Evolutionary conservation across 2,329 filamentous ascomycete genomes (phyloP), one percentile per base, ranked within the genome.

Genomic region (Verticillium isaacii): DNA sequence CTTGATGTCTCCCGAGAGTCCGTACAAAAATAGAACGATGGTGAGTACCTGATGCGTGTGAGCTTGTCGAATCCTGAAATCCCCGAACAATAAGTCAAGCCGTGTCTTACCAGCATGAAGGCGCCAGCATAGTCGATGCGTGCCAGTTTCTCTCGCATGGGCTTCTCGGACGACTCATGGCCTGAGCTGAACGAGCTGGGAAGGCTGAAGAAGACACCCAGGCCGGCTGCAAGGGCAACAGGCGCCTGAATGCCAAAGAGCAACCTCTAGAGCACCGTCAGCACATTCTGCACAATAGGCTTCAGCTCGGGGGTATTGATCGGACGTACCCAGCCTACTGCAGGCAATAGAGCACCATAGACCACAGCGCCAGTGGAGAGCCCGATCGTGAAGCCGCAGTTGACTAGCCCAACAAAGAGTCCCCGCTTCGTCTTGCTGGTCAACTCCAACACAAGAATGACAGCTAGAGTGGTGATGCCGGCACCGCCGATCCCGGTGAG

Each of bases 401-500:
- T 95, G 23, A 91, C 80, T 50, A 92, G 73, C 1, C 91, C 92
- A 64, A 96, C 85, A 61, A 87, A 90, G 23, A 95, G 66, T 0
- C 92, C 92, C 62, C 92, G 81, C 5, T 85, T 81, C 65, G 85
- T 86, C 64, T 86, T 84, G 25, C 82, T 85, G 0, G 88, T 84
- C 64, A 95, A 77, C 70, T 94, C 89, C n/a, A 95, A 81, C 0
- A 91, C 86, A 25, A 94, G 79, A 57, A 96, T 91, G 56, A 92
- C 85, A 1, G 88, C 83, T 7, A 93, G 82, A 0, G 89, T 89
- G 76, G 92, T 85, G 57, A 92, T 83, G 0, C 90, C 90, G 2
- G 89, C 89, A 17, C 83, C 88, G 0, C 91, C 92, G 9, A 86
- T 72, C 0, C 92, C 92, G 3, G 86, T 83, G 17, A 93, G 69